These are phyloP conservation scores for Picochlorum sp. DNA, from an alignment of 139 green algal genomes.

Conservation along the genomic window DNA sequence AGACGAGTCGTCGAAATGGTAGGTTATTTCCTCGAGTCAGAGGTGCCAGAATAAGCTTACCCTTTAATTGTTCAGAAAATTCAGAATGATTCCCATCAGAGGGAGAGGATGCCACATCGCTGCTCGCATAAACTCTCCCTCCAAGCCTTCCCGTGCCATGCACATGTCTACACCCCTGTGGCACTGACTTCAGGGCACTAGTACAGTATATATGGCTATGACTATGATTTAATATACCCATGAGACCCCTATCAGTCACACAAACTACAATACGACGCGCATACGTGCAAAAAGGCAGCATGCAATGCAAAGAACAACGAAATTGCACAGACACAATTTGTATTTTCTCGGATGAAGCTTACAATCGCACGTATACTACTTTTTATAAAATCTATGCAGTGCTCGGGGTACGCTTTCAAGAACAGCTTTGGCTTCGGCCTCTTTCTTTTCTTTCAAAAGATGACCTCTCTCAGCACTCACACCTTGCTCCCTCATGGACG, in stretches of 20 bases:
- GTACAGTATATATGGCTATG: too few species aligned
- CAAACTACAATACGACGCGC: too few species aligned
- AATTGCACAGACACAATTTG: neutral
- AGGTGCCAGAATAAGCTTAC: slow-evolving; percentile 55
- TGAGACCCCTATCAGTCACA: too few species aligned
- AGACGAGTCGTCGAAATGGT: slow-evolving; percentile 66
- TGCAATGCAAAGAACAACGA: too few species aligned
- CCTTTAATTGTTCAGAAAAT: slow-evolving; percentile 29
- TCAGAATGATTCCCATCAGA: slow-evolving; percentile 15
- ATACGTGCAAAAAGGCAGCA: too few species aligned
- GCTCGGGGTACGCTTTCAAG: slow-evolving; percentile 47
- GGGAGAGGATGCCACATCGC: too few species aligned
- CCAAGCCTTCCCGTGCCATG: too few species aligned
- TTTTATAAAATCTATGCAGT: slow-evolving; percentile 58
- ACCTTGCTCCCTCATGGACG: slow-evolving; percentile 28
- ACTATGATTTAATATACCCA: too few species aligned
- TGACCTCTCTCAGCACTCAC: slow-evolving; percentile 16
- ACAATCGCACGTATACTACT: neutral
- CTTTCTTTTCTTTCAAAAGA: neutral
- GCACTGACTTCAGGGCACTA: too few species aligned
- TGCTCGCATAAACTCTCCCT: too few species aligned
- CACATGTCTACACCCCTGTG: too few species aligned
- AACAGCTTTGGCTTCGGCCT: slow-evolving; percentile 10
- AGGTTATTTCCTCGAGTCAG: slow-evolving; percentile 61
- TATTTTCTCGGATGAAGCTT: neutral